Conservation (phyloP, 352 stramenopile genomes). For the Phytophthora rubi region DNA sequence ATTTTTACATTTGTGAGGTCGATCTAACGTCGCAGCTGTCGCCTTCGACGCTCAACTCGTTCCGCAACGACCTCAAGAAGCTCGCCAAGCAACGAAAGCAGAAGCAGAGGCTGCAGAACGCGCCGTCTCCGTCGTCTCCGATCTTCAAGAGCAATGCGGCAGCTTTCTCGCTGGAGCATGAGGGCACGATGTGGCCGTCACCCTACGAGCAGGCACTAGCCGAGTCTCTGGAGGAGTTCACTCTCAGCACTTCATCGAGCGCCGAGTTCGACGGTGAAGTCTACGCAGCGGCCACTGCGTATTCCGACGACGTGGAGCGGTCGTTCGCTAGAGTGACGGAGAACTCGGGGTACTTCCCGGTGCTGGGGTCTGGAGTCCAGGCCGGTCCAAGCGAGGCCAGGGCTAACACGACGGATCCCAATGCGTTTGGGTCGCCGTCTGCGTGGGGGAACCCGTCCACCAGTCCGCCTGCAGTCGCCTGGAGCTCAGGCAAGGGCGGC, state of each 20-base stretch:
- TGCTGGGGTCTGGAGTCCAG: slow-evolving; percentile 33
- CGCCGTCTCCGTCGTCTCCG: slow-evolving; percentile 36
- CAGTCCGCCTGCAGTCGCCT: slow-evolving; percentile 40
- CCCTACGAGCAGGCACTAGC: slow-evolving; percentile 56
- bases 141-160: slow-evolving; percentile 39
- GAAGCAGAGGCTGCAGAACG: slow-evolving; percentile 47
- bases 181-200: slow-evolving; percentile 61
- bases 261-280: slow-evolving; percentile 27
- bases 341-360: slow-evolving; percentile 79
- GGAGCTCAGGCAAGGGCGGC: slow-evolving; percentile 38
- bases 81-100: slow-evolving; percentile 71
- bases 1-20: slow-evolving; percentile 90
- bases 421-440: slow-evolving; percentile 40
- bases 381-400: slow-evolving; percentile 9
- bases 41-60: slow-evolving; percentile 59
- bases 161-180: slow-evolving; percentile 64
- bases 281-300: slow-evolving; percentile 10
- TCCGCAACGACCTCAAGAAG: slow-evolving; percentile 81
- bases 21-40: slow-evolving; percentile 81
- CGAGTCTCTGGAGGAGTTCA: slow-evolving; percentile 50
- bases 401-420: slow-evolving; percentile 9
- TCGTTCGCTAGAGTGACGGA: slow-evolving; percentile 79
- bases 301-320: slow-evolving; percentile 40
- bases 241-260: slow-evolving; percentile 30
- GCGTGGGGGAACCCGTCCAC: slow-evolving; percentile 51